These are phyloP conservation scores for Alternaria ventricosa DNA, from an alignment of 2,329 filamentous ascomycete species.

Conservation along the genomic window DNA sequence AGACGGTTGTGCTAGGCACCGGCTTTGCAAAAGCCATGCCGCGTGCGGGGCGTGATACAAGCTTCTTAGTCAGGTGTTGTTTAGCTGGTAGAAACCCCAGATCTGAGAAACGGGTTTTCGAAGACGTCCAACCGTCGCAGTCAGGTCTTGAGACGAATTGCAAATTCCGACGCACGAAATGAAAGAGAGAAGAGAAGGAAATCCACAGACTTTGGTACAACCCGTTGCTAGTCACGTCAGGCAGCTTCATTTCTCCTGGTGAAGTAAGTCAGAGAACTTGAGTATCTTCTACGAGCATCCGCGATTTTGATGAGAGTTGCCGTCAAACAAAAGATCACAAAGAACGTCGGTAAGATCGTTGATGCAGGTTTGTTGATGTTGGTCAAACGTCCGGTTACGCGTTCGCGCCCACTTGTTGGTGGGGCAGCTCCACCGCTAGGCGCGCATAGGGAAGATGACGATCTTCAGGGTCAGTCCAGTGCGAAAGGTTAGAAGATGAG, in stretches of 20 bases:
- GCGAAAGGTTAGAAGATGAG: neutral
- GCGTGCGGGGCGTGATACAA: neutral
- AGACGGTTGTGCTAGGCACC: neutral
- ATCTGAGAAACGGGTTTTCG: neutral
- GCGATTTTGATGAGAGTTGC: neutral
- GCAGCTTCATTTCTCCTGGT: neutral
- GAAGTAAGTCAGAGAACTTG: neutral
- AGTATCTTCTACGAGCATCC: neutral
- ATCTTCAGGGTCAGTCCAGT: conserved; percentile 15
- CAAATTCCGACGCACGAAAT: neutral
- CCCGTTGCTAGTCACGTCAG: neutral
- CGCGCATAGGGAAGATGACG: conserved; percentile 8
- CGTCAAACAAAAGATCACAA: neutral
- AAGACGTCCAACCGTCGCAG: neutral
- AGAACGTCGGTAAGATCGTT: neutral
- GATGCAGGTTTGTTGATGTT: neutral
- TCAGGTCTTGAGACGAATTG: neutral
- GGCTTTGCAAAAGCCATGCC: neutral
- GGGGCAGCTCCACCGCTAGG: neutral
- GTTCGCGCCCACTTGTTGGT: neutral
- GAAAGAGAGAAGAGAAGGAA: neutral
- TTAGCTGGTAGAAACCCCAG: neutral
- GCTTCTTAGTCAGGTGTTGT: neutral
- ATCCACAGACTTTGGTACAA: neutral
- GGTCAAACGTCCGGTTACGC: neutral